These are phyloP conservation scores for Camelina laxa DNA, from an alignment of 345 rosid species.

Conservation along the genomic window DNA sequence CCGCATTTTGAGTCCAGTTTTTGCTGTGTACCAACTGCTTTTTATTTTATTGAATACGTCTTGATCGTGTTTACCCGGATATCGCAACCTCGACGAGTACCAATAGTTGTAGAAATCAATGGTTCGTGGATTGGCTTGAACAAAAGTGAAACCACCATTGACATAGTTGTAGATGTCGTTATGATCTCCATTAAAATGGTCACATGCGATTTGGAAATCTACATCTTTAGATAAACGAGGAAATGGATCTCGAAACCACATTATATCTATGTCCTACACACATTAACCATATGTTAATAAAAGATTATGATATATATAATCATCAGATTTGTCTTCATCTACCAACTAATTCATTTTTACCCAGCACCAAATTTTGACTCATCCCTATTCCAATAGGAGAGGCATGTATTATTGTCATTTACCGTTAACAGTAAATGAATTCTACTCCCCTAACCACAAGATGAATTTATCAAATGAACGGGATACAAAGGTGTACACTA, in stretches of 20 bases:
- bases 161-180: conserved; percentile 45
- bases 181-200: conserved; percentile 49
- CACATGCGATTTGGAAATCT: conserved; percentile 86
- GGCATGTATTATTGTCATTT: neutral
- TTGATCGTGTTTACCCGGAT: conserved; percentile 49
- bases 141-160: conserved; percentile 75
- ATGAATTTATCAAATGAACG: neutral
- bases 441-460: neutral
- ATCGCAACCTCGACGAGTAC: conserved; percentile 52
- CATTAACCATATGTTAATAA: neutral
- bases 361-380: neutral
- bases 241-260: conserved; percentile 78
- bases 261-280: conserved; percentile 69
- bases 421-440: neutral
- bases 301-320: neutral
- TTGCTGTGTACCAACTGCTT: conserved; percentile 1
- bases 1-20: conserved; percentile 51
- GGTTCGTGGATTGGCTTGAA: conserved; percentile 57
- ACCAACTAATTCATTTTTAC: neutral
- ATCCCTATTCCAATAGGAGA: neutral
- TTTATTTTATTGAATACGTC: conserved; percentile 38
- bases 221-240: conserved; percentile 51
- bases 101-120: conserved; percentile 68
- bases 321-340: neutral
- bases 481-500: neutral